A percentile compares a stretch with the other conserved stretches of the same genome.
Conservation (phyloP, 768 basidiomycete genomes). For the Lyophyllum semitale region DNA sequence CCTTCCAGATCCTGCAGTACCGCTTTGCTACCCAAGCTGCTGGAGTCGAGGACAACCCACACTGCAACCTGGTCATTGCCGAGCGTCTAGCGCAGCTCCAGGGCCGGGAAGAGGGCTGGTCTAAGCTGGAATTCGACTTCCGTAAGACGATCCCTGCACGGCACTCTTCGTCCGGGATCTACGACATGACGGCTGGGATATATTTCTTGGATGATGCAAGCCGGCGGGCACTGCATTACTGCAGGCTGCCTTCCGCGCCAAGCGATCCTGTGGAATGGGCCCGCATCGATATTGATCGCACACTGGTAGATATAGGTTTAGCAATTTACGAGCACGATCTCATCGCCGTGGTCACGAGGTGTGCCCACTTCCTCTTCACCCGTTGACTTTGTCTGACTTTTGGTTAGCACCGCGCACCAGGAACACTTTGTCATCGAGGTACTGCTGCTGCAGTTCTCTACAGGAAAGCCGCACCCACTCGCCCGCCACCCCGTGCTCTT, state of each 20-base stretch:
- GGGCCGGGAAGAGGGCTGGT: conserved; percentile 33
- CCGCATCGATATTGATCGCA: conserved; percentile 23
- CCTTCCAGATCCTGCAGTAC: conserved; percentile 34
- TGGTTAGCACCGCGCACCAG: neutral
- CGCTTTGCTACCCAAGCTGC: conserved; percentile 25
- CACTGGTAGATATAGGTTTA: conserved; percentile 42
- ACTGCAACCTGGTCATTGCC: neutral
- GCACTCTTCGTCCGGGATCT: conserved; percentile 36
- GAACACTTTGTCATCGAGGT: neutral
- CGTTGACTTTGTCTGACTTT: neutral
- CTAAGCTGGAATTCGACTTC: conserved; percentile 24
- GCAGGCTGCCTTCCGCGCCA: conserved; percentile 29
- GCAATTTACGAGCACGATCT: conserved; percentile 44
- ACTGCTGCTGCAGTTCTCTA: conserved; percentile 2
- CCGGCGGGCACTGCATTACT: conserved; percentile 29
- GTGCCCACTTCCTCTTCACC: conserved; percentile 17
- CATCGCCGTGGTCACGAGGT: conserved; percentile 40
- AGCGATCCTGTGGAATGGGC: conserved; percentile 28
- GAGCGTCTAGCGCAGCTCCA: conserved; percentile 29
- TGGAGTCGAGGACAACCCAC: conserved; percentile 30
- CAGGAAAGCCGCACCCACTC: conserved; percentile 14
- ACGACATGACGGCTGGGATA: conserved; percentile 41
- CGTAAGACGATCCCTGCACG: conserved; percentile 24
- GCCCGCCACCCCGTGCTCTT: conserved; percentile 22
- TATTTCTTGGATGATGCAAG: conserved; percentile 36